These are phyloP conservation scores for Lyophyllum shimeji DNA, from an alignment of 768 basidiomycete genomes.

Conservation along the genomic window DNA sequence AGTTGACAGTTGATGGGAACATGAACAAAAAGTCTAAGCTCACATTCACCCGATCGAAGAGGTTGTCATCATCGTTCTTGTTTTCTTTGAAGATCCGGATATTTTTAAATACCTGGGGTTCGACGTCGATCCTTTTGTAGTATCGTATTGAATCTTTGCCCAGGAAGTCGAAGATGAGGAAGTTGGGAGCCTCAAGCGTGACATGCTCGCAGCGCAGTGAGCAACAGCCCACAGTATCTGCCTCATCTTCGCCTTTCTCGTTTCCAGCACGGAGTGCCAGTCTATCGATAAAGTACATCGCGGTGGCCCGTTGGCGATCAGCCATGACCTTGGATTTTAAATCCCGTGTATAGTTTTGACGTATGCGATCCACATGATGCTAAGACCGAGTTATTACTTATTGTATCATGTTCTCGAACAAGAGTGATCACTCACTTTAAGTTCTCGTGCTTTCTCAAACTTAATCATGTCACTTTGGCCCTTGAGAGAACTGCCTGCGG, in stretches of 20 bases:
- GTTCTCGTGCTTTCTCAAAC: constrained; percentile 96
- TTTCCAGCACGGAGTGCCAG: constrained; percentile 98
- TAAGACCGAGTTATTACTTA: constrained; percentile 28
- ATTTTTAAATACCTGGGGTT: constrained; percentile 96
- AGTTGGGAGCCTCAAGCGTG: constrained; percentile 84
- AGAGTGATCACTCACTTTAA: constrained; percentile 67
- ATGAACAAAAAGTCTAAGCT: constrained; percentile 26
- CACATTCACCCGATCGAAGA: constrained; percentile 96
- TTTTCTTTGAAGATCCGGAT: constrained; percentile 95
- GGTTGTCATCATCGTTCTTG: constrained; percentile 81
- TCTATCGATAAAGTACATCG: constrained; percentile 98
- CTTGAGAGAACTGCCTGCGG: constrained; percentile 96
- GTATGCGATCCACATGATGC: constrained; percentile 90
- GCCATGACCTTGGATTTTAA: constrained; percentile 91
- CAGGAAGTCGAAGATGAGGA: constrained; percentile 93
- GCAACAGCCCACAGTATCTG: constrained; percentile 98
- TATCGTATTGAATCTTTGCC: constrained; percentile 99
- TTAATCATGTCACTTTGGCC: constrained; percentile 98
- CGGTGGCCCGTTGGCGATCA: constrained; percentile 95
- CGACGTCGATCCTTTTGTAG: constrained; percentile 88
- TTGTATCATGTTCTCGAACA: background rate
- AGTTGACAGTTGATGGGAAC: no score
- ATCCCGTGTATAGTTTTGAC: constrained; percentile 82
- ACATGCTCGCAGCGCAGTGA: constrained; percentile 97
- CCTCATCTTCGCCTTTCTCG: constrained; percentile 99